phyloP scores from a whole-genome alignment of 768 basidiomycete species.

The Termitomyces sp. region DNA sequence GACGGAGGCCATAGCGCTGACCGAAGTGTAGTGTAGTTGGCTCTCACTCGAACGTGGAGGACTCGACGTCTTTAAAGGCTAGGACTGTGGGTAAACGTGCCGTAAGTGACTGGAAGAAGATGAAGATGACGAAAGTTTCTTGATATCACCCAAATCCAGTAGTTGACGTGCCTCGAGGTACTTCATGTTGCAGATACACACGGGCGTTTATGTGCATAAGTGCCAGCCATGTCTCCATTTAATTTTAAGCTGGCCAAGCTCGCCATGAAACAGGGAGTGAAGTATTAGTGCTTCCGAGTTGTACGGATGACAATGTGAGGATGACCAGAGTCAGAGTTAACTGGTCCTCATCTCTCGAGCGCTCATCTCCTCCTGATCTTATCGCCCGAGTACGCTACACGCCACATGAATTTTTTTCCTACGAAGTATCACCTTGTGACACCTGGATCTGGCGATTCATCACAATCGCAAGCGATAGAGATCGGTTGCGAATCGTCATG shows the following conservation, averaged over 20 bases:
- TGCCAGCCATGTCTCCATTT: background rate
- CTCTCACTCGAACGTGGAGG: background rate
- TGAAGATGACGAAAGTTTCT: constrained; percentile 8
- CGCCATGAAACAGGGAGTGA: background rate
- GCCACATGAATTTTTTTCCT: background rate
- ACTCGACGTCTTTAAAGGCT: constrained; percentile 4
- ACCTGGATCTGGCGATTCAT: background rate
- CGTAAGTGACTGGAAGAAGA: constrained; percentile 7
- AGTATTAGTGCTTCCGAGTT: background rate
- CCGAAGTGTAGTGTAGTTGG: background rate
- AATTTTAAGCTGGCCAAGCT: background rate
- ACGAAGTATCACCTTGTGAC: background rate
- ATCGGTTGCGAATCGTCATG: background rate
- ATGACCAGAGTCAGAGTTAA: background rate
- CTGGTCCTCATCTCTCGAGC: background rate
- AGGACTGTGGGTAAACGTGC: constrained; percentile 6
- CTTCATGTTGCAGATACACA: constrained; percentile 2
- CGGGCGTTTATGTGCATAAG: background rate
- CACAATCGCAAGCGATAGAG: background rate
- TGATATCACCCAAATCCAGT: constrained; percentile 1
- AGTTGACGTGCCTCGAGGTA: constrained; percentile 9
- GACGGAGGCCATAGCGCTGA: constrained; percentile 3
- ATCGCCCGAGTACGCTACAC: background rate
- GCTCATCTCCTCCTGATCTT: background rate
- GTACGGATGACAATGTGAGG: background rate